Percentiles rank a stretch among this genome's conserved stretches.
Evolutionary conservation across 2,329 filamentous ascomycete species (phyloP).

Genomic region (Rhinocladiella mackenziei): DNA sequence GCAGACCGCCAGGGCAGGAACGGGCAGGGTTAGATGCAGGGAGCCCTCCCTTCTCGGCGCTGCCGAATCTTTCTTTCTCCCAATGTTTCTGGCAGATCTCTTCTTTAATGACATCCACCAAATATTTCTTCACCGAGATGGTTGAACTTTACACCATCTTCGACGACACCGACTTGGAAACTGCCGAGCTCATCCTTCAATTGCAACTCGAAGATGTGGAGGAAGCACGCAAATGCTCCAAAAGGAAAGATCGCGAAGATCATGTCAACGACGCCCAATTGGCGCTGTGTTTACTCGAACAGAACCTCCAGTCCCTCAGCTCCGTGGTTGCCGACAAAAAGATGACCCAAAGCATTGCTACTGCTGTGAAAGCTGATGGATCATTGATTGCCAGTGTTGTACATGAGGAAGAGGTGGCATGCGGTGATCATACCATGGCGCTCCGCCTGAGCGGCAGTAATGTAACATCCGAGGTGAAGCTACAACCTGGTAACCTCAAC

Average conservation of each 20-base stretch:
- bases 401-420: constrained; percentile 12
- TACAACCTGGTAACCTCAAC: constrained; percentile 4
- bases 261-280: constrained; percentile 10
- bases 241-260: constrained; percentile 21
- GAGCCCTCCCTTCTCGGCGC: too few relatives aligned
- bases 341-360: constrained; percentile 30
- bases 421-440: constrained; percentile 10
- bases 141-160: not conserved
- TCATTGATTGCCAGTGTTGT: constrained; percentile 3
- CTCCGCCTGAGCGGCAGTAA: constrained; percentile 4
- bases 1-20: too few relatives aligned
- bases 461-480: constrained; percentile 5
- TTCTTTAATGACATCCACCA: too few relatives aligned
- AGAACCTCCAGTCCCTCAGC: constrained; percentile 17
- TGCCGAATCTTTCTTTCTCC: too few relatives aligned
- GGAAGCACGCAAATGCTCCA: constrained; percentile 18
- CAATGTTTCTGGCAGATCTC: too few relatives aligned
- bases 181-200: constrained; percentile 25
- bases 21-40: too few relatives aligned
- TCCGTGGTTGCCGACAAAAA: constrained; percentile 18
- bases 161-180: constrained; percentile 7
- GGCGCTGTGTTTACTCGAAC: constrained; percentile 20
- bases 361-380: constrained; percentile 23
- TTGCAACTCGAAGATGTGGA: constrained; percentile 27
- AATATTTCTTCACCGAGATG: too few relatives aligned